Percentiles rank a stretch among this genome's conserved stretches.
These are phyloP conservation scores for Fomitopsis betulina DNA, from an alignment of 1,284 basidiomycete genomes.

Conservation along the genomic window DNA sequence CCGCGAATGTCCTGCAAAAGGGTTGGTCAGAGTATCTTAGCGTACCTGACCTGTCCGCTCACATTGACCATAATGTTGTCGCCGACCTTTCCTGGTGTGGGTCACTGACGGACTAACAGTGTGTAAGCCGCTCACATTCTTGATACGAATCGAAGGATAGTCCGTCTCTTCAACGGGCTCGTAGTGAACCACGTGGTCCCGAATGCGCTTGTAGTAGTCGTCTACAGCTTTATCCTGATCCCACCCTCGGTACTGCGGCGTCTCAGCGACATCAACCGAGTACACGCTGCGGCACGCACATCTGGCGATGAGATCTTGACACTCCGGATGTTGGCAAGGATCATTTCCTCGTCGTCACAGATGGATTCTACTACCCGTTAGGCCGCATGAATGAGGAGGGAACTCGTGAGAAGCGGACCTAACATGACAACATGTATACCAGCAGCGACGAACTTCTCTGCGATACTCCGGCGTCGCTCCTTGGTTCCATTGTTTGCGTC, in stretches of 20 bases:
- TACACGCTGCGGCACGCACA: conserved; percentile 39
- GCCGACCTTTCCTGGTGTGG: conserved; percentile 55
- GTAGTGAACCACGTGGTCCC: conserved; percentile 84
- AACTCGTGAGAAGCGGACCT: conserved; percentile 45
- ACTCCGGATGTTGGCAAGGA: conserved; percentile 90
- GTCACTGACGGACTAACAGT: not conserved
- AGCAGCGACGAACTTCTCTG: conserved; percentile 79
- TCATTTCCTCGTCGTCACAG: conserved; percentile 88
- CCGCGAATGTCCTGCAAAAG: conserved; percentile 74
- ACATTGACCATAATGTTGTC: conserved; percentile 92
- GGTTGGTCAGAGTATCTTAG: not conserved
- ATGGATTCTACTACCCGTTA: conserved; percentile 58
- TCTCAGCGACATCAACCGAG: conserved; percentile 1
- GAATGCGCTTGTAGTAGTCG: conserved; percentile 91
- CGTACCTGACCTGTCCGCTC: conserved; percentile 22
- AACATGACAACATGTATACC: conserved; percentile 93
- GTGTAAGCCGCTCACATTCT: conserved; percentile 60
- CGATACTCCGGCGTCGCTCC: conserved; percentile 63
- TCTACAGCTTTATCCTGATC: conserved; percentile 86
- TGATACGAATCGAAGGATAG: conserved; percentile 93
- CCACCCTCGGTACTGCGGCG: conserved; percentile 82
- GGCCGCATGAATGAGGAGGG: conserved; percentile 4
- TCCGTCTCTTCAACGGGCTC: conserved; percentile 82
- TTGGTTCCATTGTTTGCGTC: conserved; percentile 96
- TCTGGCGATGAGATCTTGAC: conserved; percentile 99